These are phyloP conservation scores for Plantago elongata DNA, from an alignment of 257 asterid species.

Conservation along the genomic window DNA sequence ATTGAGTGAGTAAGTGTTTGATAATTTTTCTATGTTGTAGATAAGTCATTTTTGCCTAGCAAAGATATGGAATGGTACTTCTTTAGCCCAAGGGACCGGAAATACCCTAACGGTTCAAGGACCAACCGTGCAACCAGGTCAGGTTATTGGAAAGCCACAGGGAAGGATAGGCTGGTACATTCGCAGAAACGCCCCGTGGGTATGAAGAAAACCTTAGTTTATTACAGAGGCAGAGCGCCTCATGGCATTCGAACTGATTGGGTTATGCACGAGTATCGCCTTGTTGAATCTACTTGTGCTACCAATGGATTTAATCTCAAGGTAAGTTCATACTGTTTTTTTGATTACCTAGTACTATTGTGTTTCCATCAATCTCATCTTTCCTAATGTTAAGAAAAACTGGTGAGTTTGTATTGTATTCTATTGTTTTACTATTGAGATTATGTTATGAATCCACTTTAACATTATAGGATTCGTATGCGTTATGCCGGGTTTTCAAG, in stretches of 20 bases:
- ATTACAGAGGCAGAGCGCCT: conserved; percentile 70
- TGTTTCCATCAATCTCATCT: not conserved
- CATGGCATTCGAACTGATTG: conserved; percentile 58
- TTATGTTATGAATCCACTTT: not conserved
- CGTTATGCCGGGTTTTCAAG: conserved; percentile 63
- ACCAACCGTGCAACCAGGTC: conserved; percentile 68
- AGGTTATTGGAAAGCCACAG: conserved; percentile 82
- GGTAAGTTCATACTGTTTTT: conserved; percentile 17
- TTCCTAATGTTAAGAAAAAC: not conserved
- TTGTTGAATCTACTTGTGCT: conserved; percentile 26
- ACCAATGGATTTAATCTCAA: conserved; percentile 29
- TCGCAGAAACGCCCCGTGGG: conserved; percentile 55
- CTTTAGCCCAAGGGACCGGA: conserved; percentile 63
- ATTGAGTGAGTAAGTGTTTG: not conserved
- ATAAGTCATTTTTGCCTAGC: conserved; percentile 60
- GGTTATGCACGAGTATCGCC: conserved; percentile 78
- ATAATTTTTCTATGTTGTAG: conserved; percentile 18
- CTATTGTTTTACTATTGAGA: no score
- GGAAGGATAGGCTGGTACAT: conserved; percentile 55
- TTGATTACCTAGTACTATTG: not conserved
- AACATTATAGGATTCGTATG: conserved; percentile 47
- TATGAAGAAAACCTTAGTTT: conserved; percentile 75
- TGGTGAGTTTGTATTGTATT: no score
- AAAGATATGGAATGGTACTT: conserved; percentile 81
- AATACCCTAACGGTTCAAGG: conserved; percentile 73